Base-by-base conservation (phyloP, 2,329 filamentous ascomycete genomes). In the Drechslerella stenobrocha region DNA sequence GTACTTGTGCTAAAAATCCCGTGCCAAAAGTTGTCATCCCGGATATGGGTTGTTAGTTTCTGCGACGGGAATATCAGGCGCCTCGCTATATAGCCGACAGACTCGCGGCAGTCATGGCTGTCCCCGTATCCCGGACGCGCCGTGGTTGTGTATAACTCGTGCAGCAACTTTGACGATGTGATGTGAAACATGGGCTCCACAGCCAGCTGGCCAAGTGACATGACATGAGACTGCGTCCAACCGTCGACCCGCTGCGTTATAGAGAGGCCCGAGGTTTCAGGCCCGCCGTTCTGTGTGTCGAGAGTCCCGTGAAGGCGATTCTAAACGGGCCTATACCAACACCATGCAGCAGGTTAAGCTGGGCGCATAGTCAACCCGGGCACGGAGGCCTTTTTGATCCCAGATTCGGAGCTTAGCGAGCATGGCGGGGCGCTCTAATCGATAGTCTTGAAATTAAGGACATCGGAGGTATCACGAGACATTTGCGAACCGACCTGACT, bases 1-100 rank as follows among this genome's bases (percentile, higher is more conserved):
- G 63, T 67, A 67, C 47, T 67, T 56, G 23, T 52, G 50, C 51
- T 56, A 67, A 67, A 67, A 35, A n/a, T 45, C 22, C 28, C 26
- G 45, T 60, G 47, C 56, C 23, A 60, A 60, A 67, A 67, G 63
- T 53, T 47, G 37, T 44, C 24, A 18, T 45, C 18, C 8, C 15
- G 34, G 15, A 24, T 11, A 42, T 37, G 15, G 47, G 30, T 23
- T 51, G n/a, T 9, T 22, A 7, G 32, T 20, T 23, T 51, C 3
- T 3, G 40, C 32, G 7, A 4, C 11, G 34, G 15, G 34, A 13
- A 13, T 15, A 3, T 9, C 34, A 9, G 15, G 34, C 34, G 13
- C 3, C 15, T 32, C 13, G 30, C 30, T 13, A 32, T 32, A 32
- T 32, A 32, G 6, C 6, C 13, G 30, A 32, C 30, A 13, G 30